Evolutionary conservation across 179 eudicot genomes (phyloP).

Genomic region (Drosera spatulata): DNA sequence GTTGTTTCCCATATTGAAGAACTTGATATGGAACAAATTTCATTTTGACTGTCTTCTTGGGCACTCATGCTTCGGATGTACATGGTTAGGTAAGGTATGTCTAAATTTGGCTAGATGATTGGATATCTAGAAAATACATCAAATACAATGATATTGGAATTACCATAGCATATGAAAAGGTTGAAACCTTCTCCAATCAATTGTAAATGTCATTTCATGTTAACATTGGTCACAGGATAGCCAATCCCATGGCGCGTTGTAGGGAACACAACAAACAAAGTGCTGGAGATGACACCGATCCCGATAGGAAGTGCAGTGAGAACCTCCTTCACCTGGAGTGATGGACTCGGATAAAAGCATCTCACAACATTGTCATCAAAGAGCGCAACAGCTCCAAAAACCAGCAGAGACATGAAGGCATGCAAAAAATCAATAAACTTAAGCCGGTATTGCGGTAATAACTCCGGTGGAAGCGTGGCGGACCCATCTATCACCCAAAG

Average conservation of each 20-base stretch:
- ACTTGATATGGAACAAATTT: no score
- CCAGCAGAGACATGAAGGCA: conserved; percentile 59
- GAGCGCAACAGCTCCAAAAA: conserved; percentile 60
- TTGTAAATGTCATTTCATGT: no score
- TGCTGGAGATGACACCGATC: conserved; percentile 61
- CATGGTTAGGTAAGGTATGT: no score
- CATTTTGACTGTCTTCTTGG: no score
- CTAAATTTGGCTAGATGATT: no score
- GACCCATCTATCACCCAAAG: conserved; percentile 78
- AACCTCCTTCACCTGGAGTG: conserved; percentile 33
- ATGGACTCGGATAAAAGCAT: conserved; percentile 63
- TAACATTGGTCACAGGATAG: conserved; percentile 36
- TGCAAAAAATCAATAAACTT: conserved; percentile 58
- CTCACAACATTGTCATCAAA: conserved; percentile 63
- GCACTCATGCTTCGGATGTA: no score
- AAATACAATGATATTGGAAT: no score
- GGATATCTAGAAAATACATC: no score
- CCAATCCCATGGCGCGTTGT: conserved; percentile 75
- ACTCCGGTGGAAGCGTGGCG: conserved; percentile 28
- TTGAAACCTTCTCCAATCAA: no score
- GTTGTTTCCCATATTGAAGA: no score
- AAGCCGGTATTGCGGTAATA: conserved; percentile 36
- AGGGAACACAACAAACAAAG: conserved; percentile 66
- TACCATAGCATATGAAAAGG: no score
- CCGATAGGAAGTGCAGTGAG: conserved; percentile 55